Conservation (phyloP, 768 basidiomycete genomes). For the Brasilioporus rufonigricans region DNA sequence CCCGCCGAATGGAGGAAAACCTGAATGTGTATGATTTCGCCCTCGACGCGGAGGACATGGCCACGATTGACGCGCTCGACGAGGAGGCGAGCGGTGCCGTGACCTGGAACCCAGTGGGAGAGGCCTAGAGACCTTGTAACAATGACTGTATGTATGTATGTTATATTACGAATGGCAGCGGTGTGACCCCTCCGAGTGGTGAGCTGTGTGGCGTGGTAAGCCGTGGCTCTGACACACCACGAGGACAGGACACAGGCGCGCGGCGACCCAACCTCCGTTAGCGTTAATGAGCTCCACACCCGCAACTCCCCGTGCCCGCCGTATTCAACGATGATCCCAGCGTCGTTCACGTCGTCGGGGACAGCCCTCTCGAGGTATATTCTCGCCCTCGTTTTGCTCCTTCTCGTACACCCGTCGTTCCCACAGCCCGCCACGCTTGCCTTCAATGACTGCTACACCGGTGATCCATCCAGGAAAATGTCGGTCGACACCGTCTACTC, state of each 20-base stretch:
- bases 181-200: too few relatives aligned
- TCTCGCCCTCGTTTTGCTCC: constrained; percentile 8
- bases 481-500: constrained; percentile 69
- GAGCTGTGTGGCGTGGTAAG: constrained; percentile 4
- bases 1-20: constrained; percentile 69
- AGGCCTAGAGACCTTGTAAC: neutral
- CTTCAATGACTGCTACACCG: constrained; percentile 69
- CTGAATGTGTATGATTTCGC: constrained; percentile 71
- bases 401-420: constrained; percentile 27
- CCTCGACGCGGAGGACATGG: constrained; percentile 61
- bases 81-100: constrained; percentile 65
- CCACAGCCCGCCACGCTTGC: constrained; percentile 61
- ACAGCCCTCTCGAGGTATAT: constrained; percentile 1
- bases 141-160: neutral
- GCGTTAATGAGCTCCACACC: constrained; percentile 22
- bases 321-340: constrained; percentile 26
- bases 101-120: constrained; percentile 79
- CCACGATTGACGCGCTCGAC: constrained; percentile 62
- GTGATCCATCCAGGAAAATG: constrained; percentile 55
- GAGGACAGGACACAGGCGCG: neutral
- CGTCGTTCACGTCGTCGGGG: constrained; percentile 4
- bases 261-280: constrained; percentile 4
- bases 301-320: constrained; percentile 8
- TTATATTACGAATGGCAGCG: too few relatives aligned
- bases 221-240: too few relatives aligned